Base-by-base conservation (phyloP, 192 early-diverging fungal genomes). In the Thoreauomyces humboldtii region DNA sequence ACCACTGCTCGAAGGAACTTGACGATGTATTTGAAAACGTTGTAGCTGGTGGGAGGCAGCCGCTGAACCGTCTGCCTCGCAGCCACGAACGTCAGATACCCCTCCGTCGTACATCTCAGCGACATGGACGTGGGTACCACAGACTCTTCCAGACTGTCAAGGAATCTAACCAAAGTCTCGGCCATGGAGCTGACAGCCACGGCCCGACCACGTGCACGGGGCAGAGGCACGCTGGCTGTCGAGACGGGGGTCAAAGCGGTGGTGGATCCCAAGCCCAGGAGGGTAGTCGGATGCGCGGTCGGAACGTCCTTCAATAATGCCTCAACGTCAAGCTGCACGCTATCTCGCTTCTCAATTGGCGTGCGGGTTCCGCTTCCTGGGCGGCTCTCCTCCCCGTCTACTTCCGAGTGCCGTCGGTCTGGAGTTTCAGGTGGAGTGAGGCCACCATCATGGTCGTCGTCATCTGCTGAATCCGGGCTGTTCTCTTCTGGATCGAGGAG, bases 21-120 rank as follows among this genome's bases (percentile, higher is more conserved):
- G n/a, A 85, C 78, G 35, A 96, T 56, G 62, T 93, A 96, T 25
- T 89, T 77, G 38, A 96, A 86, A 1, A 88, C 87, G 56, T 90
- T 88, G 24, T 84, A 83, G 75, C 89, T 84, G 15, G 83, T 78
- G 0, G 78, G 72, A 7, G 91, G 87, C 63, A 92, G 59, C 19
- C 70, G 60, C 69, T 83, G 77, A 9, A 85, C 71, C 11, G 83
- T 75, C 69, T 89, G 41, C 15, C 66, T 41, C 11, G 70, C 69
- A 6, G 65, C 63, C 11, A 34, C 43, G 24, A 54, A 59, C 37
- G 72, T 65, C 0, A 63, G 61, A 36, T 76, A 75, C 32, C 79
- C 87, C 0, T 88, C 87, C 61, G 82, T 82, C 14, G 91, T 62
- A 25, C 85, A 87, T 7, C 77, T 76, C 2, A 75, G 37, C 55